Evolutionary conservation across 306 rosid species (phyloP).

Genomic region (Psophocarpus tetragonolobus): DNA sequence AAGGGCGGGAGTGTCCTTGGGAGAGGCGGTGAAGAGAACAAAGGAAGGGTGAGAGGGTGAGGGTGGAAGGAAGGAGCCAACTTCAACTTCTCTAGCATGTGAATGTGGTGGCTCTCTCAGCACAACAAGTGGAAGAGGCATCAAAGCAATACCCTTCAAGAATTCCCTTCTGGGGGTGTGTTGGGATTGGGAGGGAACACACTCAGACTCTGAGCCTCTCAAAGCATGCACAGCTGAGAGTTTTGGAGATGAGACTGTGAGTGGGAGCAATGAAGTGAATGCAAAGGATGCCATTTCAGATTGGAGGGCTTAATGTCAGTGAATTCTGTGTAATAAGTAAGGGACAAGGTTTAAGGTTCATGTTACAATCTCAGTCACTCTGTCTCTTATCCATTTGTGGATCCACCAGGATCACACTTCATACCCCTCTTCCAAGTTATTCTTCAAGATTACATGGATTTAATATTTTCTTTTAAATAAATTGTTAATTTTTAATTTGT

Average conservation of each 20-base stretch:
- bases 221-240: constrained; percentile 23
- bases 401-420: constrained; percentile 23
- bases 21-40: constrained; percentile 81
- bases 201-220: constrained; percentile 34
- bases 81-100: constrained; percentile 67
- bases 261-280: constrained; percentile 31
- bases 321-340: not conserved
- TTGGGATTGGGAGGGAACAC: constrained; percentile 26
- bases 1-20: constrained; percentile 94
- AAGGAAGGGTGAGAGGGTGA: constrained; percentile 75
- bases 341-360: constrained; percentile 34
- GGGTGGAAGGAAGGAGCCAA: constrained; percentile 83
- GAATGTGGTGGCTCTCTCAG: constrained; percentile 42
- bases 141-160: constrained; percentile 56
- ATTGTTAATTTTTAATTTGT: not conserved
- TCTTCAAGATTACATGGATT: not conserved
- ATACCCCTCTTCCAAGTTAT: not conserved
- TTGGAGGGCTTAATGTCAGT: not conserved
- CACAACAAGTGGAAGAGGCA: constrained; percentile 52
- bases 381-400: constrained; percentile 32
- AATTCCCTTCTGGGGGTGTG: constrained; percentile 60
- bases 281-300: constrained; percentile 49
- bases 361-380: not conserved
- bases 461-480: not conserved
- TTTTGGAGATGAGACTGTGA: constrained; percentile 26